Evolutionary conservation across 805 yeast species (phyloP), one percentile per base, ranked within the genome.

Genomic region (Candida orba): DNA sequence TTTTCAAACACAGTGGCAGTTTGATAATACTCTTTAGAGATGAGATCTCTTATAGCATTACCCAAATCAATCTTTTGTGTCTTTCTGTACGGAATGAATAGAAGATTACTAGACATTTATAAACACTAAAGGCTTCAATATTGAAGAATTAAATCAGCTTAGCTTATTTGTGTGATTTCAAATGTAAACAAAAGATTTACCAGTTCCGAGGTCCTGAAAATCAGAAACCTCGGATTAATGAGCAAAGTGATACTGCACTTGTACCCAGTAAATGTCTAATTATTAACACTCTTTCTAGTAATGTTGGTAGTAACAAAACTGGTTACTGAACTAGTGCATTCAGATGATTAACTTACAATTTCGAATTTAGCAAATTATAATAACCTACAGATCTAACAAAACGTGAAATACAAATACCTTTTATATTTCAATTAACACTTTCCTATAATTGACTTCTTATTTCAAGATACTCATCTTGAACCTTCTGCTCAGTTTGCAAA

Each of bases 21-120:
- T 49, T 73, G 78, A 43, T 65, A 67, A 40, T 67, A 69, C 42
- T 76, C 80, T 25, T 62, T 55, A 35, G 72, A 64, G 32, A 82
- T 80, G 31, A 76, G 58, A 12, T 62, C 63, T 3, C 68, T 55
- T 8, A 76, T 55, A 17, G 62, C 65, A 2, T 52, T 54, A 3
- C 66, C 70, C 7, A 80, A 49, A 39, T 69, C 69, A 3, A 72
- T 53, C 8, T 62, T 60, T 29, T 63, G 58, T 0, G 83, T 69
- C 42, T 68, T 65, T 39, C 82, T 64, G 18, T 71, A 65, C 0
- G 84, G 84, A 4, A 81, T 62, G 45, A 65, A 66, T 15, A 79
- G 56, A 34, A 79, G 58, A 46, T 77, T 76, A 13, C 60, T 37
- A 23, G 44, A 47, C 58, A 55, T 54, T 18, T 17, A 18, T 1